Conservation (phyloP, 192 early-diverging fungal genomes). For the Rhizoclosmatium globosum region DNA sequence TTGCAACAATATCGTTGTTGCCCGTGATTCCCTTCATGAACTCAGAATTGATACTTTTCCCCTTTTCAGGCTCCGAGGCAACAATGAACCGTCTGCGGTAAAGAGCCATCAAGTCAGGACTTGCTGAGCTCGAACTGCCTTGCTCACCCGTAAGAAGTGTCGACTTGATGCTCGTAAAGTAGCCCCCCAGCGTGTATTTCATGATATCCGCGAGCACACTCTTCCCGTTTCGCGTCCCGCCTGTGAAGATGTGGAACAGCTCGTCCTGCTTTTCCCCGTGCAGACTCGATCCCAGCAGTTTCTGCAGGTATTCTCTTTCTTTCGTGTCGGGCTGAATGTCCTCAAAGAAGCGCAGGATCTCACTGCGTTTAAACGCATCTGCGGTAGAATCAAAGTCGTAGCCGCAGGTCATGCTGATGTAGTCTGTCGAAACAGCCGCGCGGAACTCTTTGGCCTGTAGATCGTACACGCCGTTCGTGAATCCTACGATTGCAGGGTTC, state of each 20-base stretch:
- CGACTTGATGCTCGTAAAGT: neutral
- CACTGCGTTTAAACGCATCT: neutral
- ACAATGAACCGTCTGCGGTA: neutral
- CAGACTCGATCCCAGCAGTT: neutral
- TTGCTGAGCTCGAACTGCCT: neutral
- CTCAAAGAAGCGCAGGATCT: neutral
- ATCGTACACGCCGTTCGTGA: slow-evolving; percentile 2
- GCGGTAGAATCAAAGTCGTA: neutral
- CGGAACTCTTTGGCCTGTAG: neutral
- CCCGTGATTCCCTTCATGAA: slow-evolving; percentile 6
- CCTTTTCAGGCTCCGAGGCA: slow-evolving; percentile 11
- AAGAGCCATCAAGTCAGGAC: neutral
- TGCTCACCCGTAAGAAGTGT: too few relatives aligned
- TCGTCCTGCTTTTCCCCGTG: neutral
- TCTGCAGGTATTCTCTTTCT: neutral
- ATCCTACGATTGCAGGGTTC: neutral
- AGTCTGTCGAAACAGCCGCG: neutral
- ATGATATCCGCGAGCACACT: slow-evolving; percentile 1
- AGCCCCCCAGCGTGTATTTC: neutral
- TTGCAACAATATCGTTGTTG: neutral
- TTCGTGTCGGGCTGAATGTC: too few relatives aligned
- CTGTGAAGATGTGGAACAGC: too few relatives aligned
- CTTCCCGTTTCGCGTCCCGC: too few relatives aligned
- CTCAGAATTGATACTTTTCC: slow-evolving; percentile 10
- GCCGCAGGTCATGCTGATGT: neutral